Base-by-base conservation (phyloP, 192 early-diverging fungal genomes). In the Thoreauomyces humboldtii region DNA sequence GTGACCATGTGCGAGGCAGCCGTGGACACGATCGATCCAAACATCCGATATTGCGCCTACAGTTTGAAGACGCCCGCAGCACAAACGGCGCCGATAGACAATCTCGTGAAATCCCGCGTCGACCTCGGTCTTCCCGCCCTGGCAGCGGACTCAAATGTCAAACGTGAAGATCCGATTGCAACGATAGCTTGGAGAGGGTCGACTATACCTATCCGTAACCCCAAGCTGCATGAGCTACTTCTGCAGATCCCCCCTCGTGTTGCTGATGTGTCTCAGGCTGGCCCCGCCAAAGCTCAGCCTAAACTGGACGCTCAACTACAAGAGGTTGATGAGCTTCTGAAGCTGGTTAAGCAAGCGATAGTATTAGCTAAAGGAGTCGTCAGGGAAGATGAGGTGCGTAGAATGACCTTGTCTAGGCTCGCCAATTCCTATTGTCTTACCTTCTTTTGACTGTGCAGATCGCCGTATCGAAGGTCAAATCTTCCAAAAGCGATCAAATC, bases 1-100 rank as follows among this genome's bases (percentile, higher is more conserved):
- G 82, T 81, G 61, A 75, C 57, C 2, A 67, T 92, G 4, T 87
- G 80, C 57, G 86, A 88, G 44, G 68, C 81, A 11, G 78, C 85
- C 0, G 82, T 91, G 27, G 90, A 92, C 66, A 81, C 72, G 17
- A 84, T 92, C 50, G 90, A 91, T 37, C 89, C 89, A 47, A 88
- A 86, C 67, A 86, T 93, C 69, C 79, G 86, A 36, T 92, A 83
- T 75, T 92, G 89, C 72, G 86, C 84, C 25, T 91, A 91, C 55
- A 82, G 83, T 25, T 73, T 91, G 33, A 52, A 53, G 17, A 19
- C 63, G 12, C 36, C 58, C 34, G 67, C 48, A 15, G 67, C 48
- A 6, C 56, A 63, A 19, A 51, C 27, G 0, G 9, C 34, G 31
- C 56, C 56, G 22, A 44, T 73, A 24, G 60, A 25, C 4, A 33